Evolutionary conservation across 257 asterid species (phyloP), one percentile per base, ranked within the genome.

Genomic region (Echium plantagineum): DNA sequence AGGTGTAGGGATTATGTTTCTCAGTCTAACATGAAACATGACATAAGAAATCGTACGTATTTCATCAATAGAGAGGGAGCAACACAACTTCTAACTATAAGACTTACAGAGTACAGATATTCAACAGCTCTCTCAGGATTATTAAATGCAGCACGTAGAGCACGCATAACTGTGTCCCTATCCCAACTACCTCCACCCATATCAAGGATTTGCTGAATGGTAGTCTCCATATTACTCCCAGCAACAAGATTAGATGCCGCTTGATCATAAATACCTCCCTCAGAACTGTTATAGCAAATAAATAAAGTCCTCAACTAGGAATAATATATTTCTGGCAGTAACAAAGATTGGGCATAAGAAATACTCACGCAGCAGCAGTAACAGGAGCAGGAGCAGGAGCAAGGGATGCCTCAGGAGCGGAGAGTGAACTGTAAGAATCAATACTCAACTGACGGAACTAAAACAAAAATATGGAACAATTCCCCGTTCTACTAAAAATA

Each of bases 121-220:
- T 89, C 97, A 65, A 89, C 89, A 57, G 97, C 95, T 78, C 95
- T 77, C 80, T 84, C 95, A 2, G 97, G 97, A 71, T 89, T 89
- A 65, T 89, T 89, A 72, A 26, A 89, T 59, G 97, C 97, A 55
- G 95, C 95, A 64, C 91, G 79, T 66, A 89, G 67, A 52, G 97
- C 94, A 60, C 87, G 95, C 46, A 84, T 68, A 65, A 86, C 91
- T 5, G 86, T 82, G 60, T 89, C 91, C 75, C 95, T 77, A 46
- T 84, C 87, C 97, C 95, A 86, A 69, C 87, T 84, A 61, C 95
- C 97, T 69, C 90, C 95, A 64, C 97, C 97, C 93, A 89, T 84
- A 73, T 86, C 95, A 78, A 89, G 77, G 76, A 89, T 79, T 52
- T 89, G 81, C 68, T 86, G 97, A 76, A 89, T 77, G 47, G 88